Percentiles rank a stretch among this genome's conserved stretches.
Conservation (phyloP, 2,329 filamentous ascomycete genomes). For the Cytospora leucostoma region DNA sequence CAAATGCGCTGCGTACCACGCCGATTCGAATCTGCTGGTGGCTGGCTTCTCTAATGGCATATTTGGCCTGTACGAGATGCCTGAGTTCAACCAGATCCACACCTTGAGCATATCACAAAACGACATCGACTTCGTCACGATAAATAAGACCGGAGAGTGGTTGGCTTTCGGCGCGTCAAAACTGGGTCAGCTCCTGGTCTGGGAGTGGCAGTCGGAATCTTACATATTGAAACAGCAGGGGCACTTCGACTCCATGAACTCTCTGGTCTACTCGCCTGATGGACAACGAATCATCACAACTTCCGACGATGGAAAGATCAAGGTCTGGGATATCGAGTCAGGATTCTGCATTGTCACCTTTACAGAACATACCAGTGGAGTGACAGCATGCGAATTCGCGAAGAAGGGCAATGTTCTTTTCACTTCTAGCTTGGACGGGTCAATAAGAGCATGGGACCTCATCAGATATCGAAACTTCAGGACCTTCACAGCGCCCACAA, state of each 20-base stretch:
- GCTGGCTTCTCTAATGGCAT: conserved; percentile 93
- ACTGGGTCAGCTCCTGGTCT: conserved; percentile 92
- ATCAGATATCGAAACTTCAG: conserved; percentile 96
- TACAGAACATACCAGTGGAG: conserved; percentile 91
- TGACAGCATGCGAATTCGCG: conserved; percentile 92
- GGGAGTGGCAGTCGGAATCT: conserved; percentile 99
- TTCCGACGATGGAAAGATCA: conserved; percentile 96
- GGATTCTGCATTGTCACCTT: conserved; percentile 99
- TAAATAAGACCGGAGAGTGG: conserved; percentile 96
- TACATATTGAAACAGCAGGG: conserved; percentile 98
- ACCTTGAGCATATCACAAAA: conserved; percentile 93
- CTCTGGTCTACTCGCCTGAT: conserved; percentile 89
- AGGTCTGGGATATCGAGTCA: conserved; percentile 95
- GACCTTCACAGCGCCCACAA: conserved; percentile 91
- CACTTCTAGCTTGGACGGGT: conserved; percentile 92
- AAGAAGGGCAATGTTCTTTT: conserved; percentile 96
- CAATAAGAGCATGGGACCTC: conserved; percentile 92
- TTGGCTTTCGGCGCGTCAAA: conserved; percentile 95
- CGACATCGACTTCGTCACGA: conserved; percentile 90
- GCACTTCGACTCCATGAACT: conserved; percentile 94
- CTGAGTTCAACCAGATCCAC: conserved; percentile 94
- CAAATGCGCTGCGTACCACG: conserved; percentile 87
- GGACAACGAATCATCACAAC: conserved; percentile 91
- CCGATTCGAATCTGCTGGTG: conserved; percentile 86
- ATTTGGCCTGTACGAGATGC: conserved; percentile 93